phyloP scores from a whole-genome alignment of 495 filamentous ascomycete genomes.

The Hypoxylon lenormandii region DNA sequence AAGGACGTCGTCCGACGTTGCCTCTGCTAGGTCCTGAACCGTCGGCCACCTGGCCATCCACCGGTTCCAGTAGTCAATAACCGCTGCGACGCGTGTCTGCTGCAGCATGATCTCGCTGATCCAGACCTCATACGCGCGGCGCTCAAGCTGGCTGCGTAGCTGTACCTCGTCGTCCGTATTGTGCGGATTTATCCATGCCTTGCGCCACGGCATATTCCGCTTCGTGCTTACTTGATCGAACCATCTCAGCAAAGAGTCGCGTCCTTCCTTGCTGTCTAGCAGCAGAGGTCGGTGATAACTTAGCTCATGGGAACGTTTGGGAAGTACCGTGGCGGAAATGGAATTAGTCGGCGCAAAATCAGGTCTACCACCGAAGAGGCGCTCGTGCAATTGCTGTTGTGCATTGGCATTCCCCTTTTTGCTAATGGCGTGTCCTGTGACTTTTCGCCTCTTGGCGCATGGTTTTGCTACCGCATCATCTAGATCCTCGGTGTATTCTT shows the following conservation, averaged over 20 bases:
- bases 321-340: not conserved
- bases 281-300: constrained; percentile 61
- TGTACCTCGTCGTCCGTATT: not conserved
- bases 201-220: constrained; percentile 64
- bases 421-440: constrained; percentile 4
- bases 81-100: constrained; percentile 62
- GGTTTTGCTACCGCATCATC: not conserved
- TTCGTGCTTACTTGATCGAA: constrained; percentile 51
- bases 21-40: constrained; percentile 53
- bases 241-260: constrained; percentile 55
- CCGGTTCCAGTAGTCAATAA: constrained; percentile 59
- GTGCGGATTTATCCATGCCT: constrained; percentile 54
- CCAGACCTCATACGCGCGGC: constrained; percentile 64
- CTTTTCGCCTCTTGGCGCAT: constrained; percentile 32
- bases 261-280: constrained; percentile 45
- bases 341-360: not conserved
- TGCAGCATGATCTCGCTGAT: constrained; percentile 66
- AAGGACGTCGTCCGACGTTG: constrained; percentile 55
- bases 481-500: not conserved
- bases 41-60: constrained; percentile 62
- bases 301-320: constrained; percentile 30
- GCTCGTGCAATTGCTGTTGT: constrained; percentile 19
- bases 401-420: constrained; percentile 20
- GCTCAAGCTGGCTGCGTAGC: constrained; percentile 47
- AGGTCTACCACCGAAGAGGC: constrained; percentile 14